phyloP scores from a whole-genome alignment of 805 yeast genomes.

The Candida vaughaniae region DNA sequence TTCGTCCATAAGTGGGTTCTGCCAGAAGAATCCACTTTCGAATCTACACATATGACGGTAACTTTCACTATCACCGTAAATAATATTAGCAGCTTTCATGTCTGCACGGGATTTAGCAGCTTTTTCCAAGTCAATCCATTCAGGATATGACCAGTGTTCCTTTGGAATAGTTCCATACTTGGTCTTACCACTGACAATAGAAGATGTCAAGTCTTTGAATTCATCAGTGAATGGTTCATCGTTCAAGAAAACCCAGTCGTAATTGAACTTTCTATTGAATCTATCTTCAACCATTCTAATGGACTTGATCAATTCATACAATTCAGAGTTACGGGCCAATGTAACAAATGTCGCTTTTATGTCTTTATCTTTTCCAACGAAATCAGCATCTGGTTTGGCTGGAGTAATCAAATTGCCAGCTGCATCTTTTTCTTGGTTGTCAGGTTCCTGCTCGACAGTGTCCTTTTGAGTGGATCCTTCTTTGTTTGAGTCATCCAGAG shows the following conservation, averaged over 20 bases:
- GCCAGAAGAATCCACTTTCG: slow-evolving; percentile 86
- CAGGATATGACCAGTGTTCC: slow-evolving; percentile 87
- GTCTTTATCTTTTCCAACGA: slow-evolving; percentile 21
- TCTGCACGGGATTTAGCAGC: slow-evolving; percentile 63
- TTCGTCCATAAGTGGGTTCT: slow-evolving; percentile 70
- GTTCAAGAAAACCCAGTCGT: slow-evolving; percentile 95
- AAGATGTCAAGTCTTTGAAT: slow-evolving; percentile 65
- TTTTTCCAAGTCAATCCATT: slow-evolving; percentile 72
- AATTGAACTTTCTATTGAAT: slow-evolving; percentile 77
- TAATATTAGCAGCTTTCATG: slow-evolving; percentile 55
- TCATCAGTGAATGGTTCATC: slow-evolving; percentile 83
- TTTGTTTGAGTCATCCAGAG: not conserved
- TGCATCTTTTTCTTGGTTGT: not conserved
- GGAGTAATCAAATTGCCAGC: slow-evolving; percentile 6
- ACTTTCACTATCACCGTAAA: slow-evolving; percentile 72
- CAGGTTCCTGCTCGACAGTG: too few species aligned
- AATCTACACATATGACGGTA: slow-evolving; percentile 93
- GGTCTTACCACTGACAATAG: slow-evolving; percentile 73
- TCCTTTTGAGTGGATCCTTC: not conserved
- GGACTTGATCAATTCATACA: slow-evolving; percentile 59
- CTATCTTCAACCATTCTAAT: slow-evolving; percentile 84
- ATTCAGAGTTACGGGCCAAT: slow-evolving; percentile 71
- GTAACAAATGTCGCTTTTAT: slow-evolving; percentile 70
- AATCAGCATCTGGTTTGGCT: slow-evolving; percentile 9
- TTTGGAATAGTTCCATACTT: slow-evolving; percentile 78